These are phyloP conservation scores for Erodium moschatum DNA, from an alignment of 441 rosid genomes.

Conservation along the genomic window DNA sequence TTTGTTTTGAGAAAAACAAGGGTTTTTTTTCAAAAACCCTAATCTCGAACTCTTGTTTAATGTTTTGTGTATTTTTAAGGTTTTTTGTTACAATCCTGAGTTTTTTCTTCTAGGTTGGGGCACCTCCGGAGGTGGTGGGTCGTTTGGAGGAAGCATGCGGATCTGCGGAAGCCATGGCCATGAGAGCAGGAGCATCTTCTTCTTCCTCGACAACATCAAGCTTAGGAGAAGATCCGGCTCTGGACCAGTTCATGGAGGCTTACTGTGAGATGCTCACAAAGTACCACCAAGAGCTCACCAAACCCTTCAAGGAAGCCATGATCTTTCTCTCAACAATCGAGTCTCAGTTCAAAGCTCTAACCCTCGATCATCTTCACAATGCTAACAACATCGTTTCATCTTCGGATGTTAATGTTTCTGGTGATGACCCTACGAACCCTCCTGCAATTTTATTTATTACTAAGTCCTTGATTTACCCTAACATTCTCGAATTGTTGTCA, in stretches of 20 bases:
- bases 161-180: constrained; percentile 36
- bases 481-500: not conserved
- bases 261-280: constrained; percentile 96
- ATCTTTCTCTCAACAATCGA: constrained; percentile 70
- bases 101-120: constrained; percentile 53
- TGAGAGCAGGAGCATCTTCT: constrained; percentile 16
- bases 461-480: not conserved
- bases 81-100: not conserved
- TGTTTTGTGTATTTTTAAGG: no score
- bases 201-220: not conserved
- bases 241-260: constrained; percentile 99
- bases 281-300: constrained; percentile 89
- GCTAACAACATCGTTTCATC: no score
- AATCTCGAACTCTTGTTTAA: no score
- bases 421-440: not conserved
- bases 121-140: constrained; percentile 79
- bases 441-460: not conserved
- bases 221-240: constrained; percentile 87
- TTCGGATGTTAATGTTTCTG: not conserved
- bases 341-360: constrained; percentile 73
- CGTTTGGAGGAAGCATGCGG: constrained; percentile 70
- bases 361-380: constrained; percentile 28
- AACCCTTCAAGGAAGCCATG: constrained; percentile 93
- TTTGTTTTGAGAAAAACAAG: no score
- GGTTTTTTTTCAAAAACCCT: not conserved